Conservation (phyloP, 306 rosid genomes). For the Gillenia trifoliata region DNA sequence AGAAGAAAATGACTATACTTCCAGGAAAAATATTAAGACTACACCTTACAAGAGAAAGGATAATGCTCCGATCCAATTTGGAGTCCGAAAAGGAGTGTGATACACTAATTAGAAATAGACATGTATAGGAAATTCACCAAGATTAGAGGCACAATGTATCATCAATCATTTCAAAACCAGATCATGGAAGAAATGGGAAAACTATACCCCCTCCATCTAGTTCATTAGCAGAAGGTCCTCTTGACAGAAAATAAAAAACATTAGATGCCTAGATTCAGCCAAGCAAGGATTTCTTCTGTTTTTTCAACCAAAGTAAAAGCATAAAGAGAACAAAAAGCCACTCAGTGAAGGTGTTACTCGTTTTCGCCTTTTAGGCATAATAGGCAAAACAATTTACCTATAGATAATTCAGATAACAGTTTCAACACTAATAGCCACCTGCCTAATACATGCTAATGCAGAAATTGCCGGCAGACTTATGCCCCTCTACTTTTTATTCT, state of each 20-base stretch:
- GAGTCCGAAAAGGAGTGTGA: not conserved
- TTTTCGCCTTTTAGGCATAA: not conserved
- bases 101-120: not conserved
- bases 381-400: not conserved
- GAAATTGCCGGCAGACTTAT: not conserved
- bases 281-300: not conserved
- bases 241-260: not conserved
- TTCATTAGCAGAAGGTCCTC: not conserved
- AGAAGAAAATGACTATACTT: not conserved
- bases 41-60: not conserved
- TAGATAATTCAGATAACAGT: not conserved
- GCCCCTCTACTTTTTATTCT: not conserved
- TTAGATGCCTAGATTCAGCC: not conserved
- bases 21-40: not conserved
- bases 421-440: not conserved
- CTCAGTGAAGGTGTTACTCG: not conserved
- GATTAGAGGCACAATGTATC: not conserved
- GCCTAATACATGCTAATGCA: not conserved
- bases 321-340: not conserved
- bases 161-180: not conserved
- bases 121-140: not conserved
- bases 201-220: not conserved
- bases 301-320: not conserved
- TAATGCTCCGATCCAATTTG: not conserved
- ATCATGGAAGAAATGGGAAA: not conserved